Base-by-base conservation (phyloP, 176 grass and related monocot species). In the Rhynchospora pubera region DNA sequence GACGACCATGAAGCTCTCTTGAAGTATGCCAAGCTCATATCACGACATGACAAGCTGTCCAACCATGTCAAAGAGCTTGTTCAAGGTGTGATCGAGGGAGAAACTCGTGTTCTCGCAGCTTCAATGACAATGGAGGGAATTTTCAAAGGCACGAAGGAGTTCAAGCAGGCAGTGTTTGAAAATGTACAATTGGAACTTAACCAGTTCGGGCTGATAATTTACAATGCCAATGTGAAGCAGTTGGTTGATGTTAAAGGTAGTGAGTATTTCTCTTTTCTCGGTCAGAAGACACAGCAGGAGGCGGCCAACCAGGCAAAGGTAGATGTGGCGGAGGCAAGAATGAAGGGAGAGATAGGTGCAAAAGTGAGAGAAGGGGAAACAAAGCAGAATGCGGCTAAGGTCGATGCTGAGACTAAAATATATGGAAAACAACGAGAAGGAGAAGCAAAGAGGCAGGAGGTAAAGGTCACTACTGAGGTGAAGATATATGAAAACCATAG, bases 101-200 rank as follows among this genome's bases (percentile, higher is more conserved):
- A 93, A 87, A 97, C 93, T 3, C 89, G 91, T 16, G 91, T 97
- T 58, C 87, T 93, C 3, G 91, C 93, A 2, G 93, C 91, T 12
- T 89, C 91, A 18, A 91, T 97, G 89, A 93, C 93, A 53, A 93
- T 97, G 93, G 91, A 97, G 87, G 91, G 92, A 50, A 97, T 97
- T 89, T 97, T 97, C 83, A 76, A 45, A 9, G 93, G 93, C 16
- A 97, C 93, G 55, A 97, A 97, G 80, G 57, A 89, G 0, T 97
- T 97, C 81, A 88, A 86, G 56, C 83, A 85, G 32, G 76, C 86
- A 14, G 91, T 97, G 0, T 94, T 94, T 82, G 86, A 89, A 58
- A 92, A 86, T 30, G 91, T 97, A 6, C 93, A 97, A 62, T 79
- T 89, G 9, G 91, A 97, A 84, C 87, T 97, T 15, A 86, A 91